Evolutionary conservation across 306 rosid genomes (phyloP).

Genomic region (Cercis canadensis): DNA sequence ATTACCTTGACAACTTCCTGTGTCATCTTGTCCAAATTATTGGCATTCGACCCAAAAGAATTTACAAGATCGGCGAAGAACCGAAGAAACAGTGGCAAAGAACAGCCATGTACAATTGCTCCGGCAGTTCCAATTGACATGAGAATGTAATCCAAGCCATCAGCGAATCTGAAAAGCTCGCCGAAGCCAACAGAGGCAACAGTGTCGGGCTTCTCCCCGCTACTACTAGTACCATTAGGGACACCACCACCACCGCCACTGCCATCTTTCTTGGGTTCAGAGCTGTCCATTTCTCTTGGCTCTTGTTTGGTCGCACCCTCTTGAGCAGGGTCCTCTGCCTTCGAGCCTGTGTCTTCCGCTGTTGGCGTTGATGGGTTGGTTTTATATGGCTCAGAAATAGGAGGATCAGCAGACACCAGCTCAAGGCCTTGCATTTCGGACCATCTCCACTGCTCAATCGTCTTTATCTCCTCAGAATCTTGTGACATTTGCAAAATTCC

Average conservation of each 20-base stretch:
- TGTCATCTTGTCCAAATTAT: conserved; percentile 80
- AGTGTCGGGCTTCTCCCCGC: conserved; percentile 60
- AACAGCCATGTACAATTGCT: conserved; percentile 87
- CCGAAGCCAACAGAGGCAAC: conserved; percentile 61
- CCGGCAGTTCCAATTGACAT: conserved; percentile 82
- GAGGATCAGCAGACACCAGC: conserved; percentile 55
- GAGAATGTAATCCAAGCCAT: conserved; percentile 73
- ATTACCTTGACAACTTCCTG: conserved; percentile 85
- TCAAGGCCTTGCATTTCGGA: conserved; percentile 98
- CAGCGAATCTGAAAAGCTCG: conserved; percentile 82
- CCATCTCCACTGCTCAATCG: conserved; percentile 95
- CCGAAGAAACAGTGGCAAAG: conserved; percentile 83
- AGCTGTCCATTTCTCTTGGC: conserved; percentile 50
- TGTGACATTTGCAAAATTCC: conserved; percentile 84
- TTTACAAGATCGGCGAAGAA: conserved; percentile 96
- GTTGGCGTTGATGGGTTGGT: conserved; percentile 40
- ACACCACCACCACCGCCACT: conserved; percentile 25
- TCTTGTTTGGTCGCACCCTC: conserved; percentile 10
- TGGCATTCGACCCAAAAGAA: conserved; percentile 84
- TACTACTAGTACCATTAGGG: conserved; percentile 22
- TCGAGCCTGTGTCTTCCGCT: conserved; percentile 10
- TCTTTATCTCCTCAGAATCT: conserved; percentile 82
- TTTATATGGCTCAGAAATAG: conserved; percentile 44
- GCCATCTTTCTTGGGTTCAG: conserved; percentile 50
- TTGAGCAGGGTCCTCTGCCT: conserved; percentile 33